Base-by-base conservation (phyloP, 2,329 filamentous ascomycete genomes). In the Zasmidium cellare region DNA sequence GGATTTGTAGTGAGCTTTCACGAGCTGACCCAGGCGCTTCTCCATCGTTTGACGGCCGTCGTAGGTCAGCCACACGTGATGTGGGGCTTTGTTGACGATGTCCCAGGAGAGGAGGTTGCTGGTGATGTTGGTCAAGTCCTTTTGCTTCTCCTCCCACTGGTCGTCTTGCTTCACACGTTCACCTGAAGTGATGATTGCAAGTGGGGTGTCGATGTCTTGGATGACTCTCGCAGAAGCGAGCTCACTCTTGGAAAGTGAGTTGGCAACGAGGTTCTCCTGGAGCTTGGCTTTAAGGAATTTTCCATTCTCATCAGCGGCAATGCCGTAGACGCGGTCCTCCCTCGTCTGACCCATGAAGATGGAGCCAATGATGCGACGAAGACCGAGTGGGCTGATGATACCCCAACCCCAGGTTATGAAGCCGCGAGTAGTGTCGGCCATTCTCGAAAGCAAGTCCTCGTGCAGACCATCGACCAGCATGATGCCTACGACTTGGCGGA, bases 241-340 rank as follows among this genome's bases (percentile, higher is more conserved):
- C 69, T 99, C 94, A 31, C 90, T 90, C 73, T 87, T 88, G 14
- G 91, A 91, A 65, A 97, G 85, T 0, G 90, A 91, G 64, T 87
- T 84, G 0, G 92, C 92, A 28, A 97, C 91, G 1, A 97, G 81
- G 64, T 88, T 93, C 77, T 99, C 94, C 75, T 99, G 94, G 56
- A 99, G 80, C 75, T 92, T 90, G 3, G 92, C 89, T 73, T 96
- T 96, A 74, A 97, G 88, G 72, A 85, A 88, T 72, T 92, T 96
- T 60, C 90, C 90, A 22, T 82, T 82, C 74, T 96, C 91, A 70
- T 91, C 88, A 0, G 91, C 86, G 3, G 87, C 85, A 46, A 85
- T 83, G 12, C 94, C 94, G 74, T 89, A 96, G 11, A 96, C 86
- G 9, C 94, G 88, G 72, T 97, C 93, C 71, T 89, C 85, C 38